Conservation (phyloP, 257 asterid species). For the Buddleja alternifolia region DNA sequence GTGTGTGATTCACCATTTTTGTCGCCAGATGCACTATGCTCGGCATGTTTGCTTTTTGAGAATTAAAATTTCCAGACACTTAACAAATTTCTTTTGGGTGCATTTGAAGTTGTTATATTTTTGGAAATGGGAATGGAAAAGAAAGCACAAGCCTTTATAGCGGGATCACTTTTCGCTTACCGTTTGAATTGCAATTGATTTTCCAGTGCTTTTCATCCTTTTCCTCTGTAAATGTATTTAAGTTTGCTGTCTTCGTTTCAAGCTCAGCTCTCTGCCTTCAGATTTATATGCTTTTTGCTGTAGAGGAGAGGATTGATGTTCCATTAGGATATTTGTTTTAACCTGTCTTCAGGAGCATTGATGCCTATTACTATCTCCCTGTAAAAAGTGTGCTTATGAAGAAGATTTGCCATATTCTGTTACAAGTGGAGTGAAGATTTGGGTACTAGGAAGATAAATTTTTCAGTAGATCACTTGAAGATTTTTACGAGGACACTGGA, state of each 20-base stretch:
- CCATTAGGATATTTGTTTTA: conserved; percentile 6
- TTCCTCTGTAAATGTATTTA: neutral
- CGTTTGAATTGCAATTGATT: too few relatives aligned
- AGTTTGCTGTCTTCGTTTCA: neutral
- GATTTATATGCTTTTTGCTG: neutral
- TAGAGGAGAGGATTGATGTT: neutral
- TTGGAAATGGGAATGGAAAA: too few relatives aligned
- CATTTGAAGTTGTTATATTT: too few relatives aligned
- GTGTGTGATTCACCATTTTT: too few relatives aligned
- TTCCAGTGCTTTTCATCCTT: too few relatives aligned
- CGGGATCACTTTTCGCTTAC: too few relatives aligned
- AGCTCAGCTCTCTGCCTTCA: neutral
- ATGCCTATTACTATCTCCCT: neutral
- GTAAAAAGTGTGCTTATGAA: neutral
- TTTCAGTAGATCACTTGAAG: neutral
- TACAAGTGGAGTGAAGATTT: conserved; percentile 2
- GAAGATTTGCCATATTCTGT: neutral
- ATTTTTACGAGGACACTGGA: neutral
- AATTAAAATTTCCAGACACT: too few relatives aligned
- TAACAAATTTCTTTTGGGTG: too few relatives aligned
- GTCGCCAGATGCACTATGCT: too few relatives aligned
- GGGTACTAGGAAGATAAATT: neutral
- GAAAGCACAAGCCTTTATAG: too few relatives aligned
- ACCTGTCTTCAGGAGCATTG: neutral
- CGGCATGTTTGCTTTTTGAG: too few relatives aligned